Evolutionary conservation across 179 eudicot species (phyloP).

Genomic region (Pouteria campechiana): DNA sequence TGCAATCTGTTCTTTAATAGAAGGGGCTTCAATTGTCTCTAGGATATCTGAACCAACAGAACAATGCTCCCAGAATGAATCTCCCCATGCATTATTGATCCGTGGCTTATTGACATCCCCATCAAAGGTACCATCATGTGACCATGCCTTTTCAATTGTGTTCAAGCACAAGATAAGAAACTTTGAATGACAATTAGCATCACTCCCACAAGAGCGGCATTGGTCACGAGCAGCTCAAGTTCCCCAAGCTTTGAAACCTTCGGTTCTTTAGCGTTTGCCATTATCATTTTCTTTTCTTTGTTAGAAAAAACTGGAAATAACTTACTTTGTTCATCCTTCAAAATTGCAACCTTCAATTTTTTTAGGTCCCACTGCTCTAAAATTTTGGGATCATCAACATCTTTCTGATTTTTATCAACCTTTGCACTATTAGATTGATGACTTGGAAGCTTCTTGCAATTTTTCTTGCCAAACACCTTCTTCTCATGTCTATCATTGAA

Average conservation of each 20-base stretch:
- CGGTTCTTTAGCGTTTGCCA: constrained; percentile 15
- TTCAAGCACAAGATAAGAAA: constrained; percentile 64
- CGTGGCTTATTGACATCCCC: constrained; percentile 30
- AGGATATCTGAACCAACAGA: constrained; percentile 45
- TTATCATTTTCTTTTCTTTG: constrained; percentile 8
- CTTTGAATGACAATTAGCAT: constrained; percentile 53
- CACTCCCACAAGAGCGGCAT: constrained; percentile 4
- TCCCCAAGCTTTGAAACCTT: constrained; percentile 4
- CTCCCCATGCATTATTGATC: constrained; percentile 58
- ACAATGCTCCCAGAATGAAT: constrained; percentile 69
- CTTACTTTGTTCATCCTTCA: constrained; percentile 8
- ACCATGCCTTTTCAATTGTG: constrained; percentile 35
- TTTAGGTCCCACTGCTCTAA: constrained; percentile 6
- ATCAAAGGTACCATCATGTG: constrained; percentile 16
- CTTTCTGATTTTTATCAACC: too few species aligned
- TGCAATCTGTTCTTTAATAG: constrained; percentile 60
- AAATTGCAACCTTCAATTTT: constrained; percentile 7
- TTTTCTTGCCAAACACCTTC: constrained; percentile 12
- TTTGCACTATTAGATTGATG: too few species aligned
- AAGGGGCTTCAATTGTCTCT: constrained; percentile 42
- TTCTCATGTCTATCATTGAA: constrained; percentile 54
- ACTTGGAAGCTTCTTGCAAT: constrained; percentile 28
- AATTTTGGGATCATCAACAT: constrained; percentile 3
- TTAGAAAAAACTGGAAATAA: constrained; percentile 3
- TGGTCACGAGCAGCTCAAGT: constrained; percentile 1